phyloP scores from a whole-genome alignment of 1,139 yeast species.

The Suzukiozyma palmioleophila region DNA sequence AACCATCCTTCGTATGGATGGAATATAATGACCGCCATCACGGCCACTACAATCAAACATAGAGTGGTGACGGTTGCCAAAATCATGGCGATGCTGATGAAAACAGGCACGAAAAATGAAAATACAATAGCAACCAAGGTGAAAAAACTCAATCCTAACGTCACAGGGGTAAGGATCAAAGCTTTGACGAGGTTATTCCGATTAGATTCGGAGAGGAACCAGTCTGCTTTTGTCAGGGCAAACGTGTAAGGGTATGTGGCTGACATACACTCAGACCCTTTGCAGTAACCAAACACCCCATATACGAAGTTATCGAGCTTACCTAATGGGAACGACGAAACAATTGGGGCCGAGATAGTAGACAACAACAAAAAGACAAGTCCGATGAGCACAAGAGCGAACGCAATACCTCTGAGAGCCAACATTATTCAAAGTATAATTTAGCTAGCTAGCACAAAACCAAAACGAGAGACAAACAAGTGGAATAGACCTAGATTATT shows the following conservation, averaged over 20 bases:
- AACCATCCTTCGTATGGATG: conserved; percentile 65
- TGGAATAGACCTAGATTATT: no score
- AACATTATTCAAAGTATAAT: not conserved
- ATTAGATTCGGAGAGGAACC: conserved; percentile 32
- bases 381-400: conserved; percentile 5
- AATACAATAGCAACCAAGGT: conserved; percentile 29
- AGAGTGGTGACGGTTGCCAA: conserved; percentile 44
- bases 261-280: conserved; percentile 41
- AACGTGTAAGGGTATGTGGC: conserved; percentile 33
- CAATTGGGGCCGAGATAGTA: conserved; percentile 47
- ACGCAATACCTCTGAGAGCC: conserved; percentile 10
- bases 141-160: conserved; percentile 67
- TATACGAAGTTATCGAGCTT: conserved; percentile 48
- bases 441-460: no score
- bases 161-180: conserved; percentile 75
- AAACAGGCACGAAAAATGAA: conserved; percentile 21
- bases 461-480: no score
- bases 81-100: conserved; percentile 22
- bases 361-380: conserved; percentile 49
- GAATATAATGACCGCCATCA: conserved; percentile 53
- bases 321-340: conserved; percentile 33
- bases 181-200: conserved; percentile 66
- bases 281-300: conserved; percentile 87
- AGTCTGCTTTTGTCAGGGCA: conserved; percentile 15
- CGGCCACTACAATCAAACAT: conserved; percentile 47